Evolutionary conservation across 345 rosid species (phyloP).

Genomic region (Punica granatum): DNA sequence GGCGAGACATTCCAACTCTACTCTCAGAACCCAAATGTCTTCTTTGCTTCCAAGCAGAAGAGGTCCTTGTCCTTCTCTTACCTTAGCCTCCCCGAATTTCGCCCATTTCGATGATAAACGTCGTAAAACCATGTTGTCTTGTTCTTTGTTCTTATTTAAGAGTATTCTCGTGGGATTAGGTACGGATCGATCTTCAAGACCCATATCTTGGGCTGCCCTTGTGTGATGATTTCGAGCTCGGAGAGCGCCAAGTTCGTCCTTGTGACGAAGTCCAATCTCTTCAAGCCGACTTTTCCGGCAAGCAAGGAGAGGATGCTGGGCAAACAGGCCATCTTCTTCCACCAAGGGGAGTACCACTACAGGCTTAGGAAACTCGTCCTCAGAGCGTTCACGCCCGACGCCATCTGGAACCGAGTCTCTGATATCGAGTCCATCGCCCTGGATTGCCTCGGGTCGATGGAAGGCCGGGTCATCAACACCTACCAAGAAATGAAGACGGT

Average conservation of each 20-base stretch:
- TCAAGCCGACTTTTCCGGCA: constrained; percentile 85
- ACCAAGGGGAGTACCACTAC: constrained; percentile 72
- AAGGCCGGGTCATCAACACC: constrained; percentile 48
- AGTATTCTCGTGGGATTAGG: constrained; percentile 20
- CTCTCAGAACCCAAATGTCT: constrained; percentile 82
- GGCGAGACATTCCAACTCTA: constrained; percentile 86
- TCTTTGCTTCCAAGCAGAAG: constrained; percentile 59
- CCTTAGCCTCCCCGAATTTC: neutral
- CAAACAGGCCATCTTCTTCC: constrained; percentile 75
- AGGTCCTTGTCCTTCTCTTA: constrained; percentile 15
- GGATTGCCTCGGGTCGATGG: constrained; percentile 32
- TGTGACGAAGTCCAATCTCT: constrained; percentile 53
- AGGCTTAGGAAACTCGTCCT: constrained; percentile 76
- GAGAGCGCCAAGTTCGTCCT: constrained; percentile 78
- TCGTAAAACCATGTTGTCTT: neutral
- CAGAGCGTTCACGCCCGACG: constrained; percentile 62
- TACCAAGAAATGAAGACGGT: constrained; percentile 84
- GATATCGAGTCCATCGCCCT: constrained; percentile 50
- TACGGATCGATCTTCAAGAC: constrained; percentile 77
- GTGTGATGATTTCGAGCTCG: constrained; percentile 84
- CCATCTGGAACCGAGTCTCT: constrained; percentile 40
- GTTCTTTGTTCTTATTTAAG: neutral
- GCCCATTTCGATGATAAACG: constrained; percentile 6
- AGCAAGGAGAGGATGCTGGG: constrained; percentile 90
- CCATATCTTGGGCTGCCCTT: constrained; percentile 77